Conservation (phyloP, 2,329 filamentous ascomycete genomes). For the Calonectria ilicicola region DNA sequence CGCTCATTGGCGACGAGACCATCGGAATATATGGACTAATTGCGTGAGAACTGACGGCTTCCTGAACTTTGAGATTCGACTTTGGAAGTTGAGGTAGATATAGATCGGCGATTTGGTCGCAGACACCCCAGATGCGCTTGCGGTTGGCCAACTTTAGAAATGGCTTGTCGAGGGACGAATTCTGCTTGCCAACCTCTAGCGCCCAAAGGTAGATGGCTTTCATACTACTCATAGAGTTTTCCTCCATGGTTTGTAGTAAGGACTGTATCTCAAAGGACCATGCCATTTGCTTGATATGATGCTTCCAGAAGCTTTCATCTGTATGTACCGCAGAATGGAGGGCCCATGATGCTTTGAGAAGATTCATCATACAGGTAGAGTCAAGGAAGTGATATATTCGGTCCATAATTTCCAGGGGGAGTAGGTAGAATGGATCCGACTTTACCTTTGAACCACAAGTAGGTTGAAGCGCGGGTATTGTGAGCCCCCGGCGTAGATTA, state of each 20-base stretch:
- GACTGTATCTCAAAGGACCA: background rate
- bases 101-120: background rate
- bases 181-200: background rate
- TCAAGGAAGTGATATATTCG: background rate
- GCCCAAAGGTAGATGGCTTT: slow-evolving; percentile 2
- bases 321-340: background rate
- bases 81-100: background rate
- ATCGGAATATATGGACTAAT: background rate
- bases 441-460: background rate
- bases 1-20: background rate
- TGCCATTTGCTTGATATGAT: background rate
- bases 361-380: background rate
- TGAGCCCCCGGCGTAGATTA: background rate
- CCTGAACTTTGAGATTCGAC: background rate
- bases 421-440: background rate
- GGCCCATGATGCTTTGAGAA: background rate
- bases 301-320: background rate
- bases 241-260: background rate
- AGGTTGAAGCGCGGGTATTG: background rate
- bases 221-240: background rate
- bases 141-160: background rate
- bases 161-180: background rate
- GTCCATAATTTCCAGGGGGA: background rate
- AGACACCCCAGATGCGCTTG: background rate
- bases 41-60: background rate